Conservation (phyloP, 768 basidiomycete species). For the Pisolithus sp. region DNA sequence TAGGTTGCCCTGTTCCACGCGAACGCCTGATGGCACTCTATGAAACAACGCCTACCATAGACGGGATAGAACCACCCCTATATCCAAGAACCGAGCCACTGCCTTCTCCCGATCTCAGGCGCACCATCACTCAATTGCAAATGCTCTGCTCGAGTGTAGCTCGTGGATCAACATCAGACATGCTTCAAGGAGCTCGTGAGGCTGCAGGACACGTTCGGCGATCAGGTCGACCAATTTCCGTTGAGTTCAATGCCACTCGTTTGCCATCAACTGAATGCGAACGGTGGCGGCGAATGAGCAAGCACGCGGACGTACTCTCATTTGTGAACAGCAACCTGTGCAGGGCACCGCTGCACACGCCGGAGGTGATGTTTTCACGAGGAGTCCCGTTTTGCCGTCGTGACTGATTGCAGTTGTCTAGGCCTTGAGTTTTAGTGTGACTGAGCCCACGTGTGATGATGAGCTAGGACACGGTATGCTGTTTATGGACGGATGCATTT, state of each 20-base stretch:
- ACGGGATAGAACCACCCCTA: conserved; percentile 27
- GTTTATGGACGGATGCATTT: conserved; percentile 17
- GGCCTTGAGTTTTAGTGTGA: conserved; percentile 27
- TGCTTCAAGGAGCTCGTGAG: conserved; percentile 22
- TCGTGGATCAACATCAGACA: conserved; percentile 26
- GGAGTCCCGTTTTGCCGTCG: background rate
- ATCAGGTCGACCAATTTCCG: conserved; percentile 29
- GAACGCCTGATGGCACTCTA: conserved; percentile 42
- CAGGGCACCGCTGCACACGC: conserved; percentile 26
- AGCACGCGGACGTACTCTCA: conserved; percentile 43
- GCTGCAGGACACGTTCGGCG: conserved; percentile 23
- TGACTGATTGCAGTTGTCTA: conserved; percentile 10
- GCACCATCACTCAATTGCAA: conserved; percentile 59
- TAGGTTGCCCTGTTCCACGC: conserved; percentile 44
- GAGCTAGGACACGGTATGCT: conserved; percentile 48
- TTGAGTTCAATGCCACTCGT: conserved; percentile 18
- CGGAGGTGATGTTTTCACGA: conserved; percentile 33
- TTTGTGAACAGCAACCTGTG: conserved; percentile 48
- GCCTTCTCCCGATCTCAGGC: conserved; percentile 52
- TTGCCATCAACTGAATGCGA: conserved; percentile 12
- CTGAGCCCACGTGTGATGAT: conserved; percentile 42
- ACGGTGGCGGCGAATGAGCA: conserved; percentile 24
- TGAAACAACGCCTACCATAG: conserved; percentile 24
- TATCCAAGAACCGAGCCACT: conserved; percentile 26
- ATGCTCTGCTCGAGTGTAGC: conserved; percentile 34